Conservation (phyloP, 2,329 filamentous ascomycete species). For the Coleophoma crateriformis region DNA sequence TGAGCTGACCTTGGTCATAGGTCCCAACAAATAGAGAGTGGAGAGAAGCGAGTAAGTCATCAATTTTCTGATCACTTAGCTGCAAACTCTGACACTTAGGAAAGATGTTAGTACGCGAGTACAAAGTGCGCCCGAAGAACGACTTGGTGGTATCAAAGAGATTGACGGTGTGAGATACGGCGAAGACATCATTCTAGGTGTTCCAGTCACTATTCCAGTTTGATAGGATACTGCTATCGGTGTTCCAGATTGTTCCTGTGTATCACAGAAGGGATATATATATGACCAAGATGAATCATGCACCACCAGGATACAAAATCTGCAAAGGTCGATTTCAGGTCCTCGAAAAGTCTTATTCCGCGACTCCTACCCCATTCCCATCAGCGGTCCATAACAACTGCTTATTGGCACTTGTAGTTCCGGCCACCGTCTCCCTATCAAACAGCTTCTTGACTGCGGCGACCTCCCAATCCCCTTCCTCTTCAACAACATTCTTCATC, state of each 20-base stretch:
- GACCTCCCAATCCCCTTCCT: neutral
- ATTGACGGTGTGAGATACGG: conserved; percentile 12
- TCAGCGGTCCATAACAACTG: neutral
- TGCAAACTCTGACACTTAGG: conserved; percentile 1
- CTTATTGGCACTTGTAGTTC: neutral
- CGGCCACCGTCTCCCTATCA: neutral
- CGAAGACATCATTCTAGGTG: conserved; percentile 11
- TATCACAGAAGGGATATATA: no score
- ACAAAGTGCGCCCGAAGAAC: conserved; percentile 10
- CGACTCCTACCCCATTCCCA: neutral
- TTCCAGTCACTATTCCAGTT: conserved; percentile 9
- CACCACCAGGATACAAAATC: no score
- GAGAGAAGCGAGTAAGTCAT: conserved; percentile 30
- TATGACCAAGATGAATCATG: no score
- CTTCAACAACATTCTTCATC: neutral
- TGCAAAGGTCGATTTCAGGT: no score
- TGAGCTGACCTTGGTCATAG: neutral
- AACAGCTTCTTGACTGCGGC: neutral
- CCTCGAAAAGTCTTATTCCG: no score
- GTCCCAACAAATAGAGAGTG: conserved; percentile 40
- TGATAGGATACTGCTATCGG: neutral
- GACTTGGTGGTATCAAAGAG: conserved; percentile 10
- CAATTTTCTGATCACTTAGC: neutral
- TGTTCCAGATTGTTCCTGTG: no score
- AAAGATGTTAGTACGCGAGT: conserved; percentile 11